Percentiles rank a stretch among this genome's conserved stretches.
Conservation (phyloP, 2,329 filamentous ascomycete species). For the Knufia petricola region DNA sequence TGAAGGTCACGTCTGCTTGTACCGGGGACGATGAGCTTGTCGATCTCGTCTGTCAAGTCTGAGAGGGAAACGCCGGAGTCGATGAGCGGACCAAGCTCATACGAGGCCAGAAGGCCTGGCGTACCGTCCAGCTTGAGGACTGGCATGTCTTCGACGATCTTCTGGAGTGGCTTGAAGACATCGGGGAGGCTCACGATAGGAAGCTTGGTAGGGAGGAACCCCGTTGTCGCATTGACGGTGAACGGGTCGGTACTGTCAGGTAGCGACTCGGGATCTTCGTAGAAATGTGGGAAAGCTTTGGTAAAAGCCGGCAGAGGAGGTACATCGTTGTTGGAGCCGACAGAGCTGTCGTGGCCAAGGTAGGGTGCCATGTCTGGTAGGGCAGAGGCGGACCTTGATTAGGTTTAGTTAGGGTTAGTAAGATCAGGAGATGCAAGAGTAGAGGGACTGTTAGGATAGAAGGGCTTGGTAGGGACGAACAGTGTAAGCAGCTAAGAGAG, state of each 20-base stretch:
- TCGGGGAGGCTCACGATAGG: conserved; percentile 49
- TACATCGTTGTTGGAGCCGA: conserved; percentile 9
- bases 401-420: neutral
- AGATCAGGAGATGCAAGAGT: neutral
- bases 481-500: too few species aligned
- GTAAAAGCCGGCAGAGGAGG: conserved; percentile 29
- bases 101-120: conserved; percentile 66
- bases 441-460: too few species aligned
- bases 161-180: conserved; percentile 64
- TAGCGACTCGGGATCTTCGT: conserved; percentile 34
- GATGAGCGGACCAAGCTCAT: conserved; percentile 65
- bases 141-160: conserved; percentile 66
- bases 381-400: neutral
- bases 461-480: too few species aligned
- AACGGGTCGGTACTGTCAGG: conserved; percentile 37
- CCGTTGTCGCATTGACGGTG: conserved; percentile 38
- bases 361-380: neutral
- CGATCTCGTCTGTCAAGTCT: conserved; percentile 63
- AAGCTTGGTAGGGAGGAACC: conserved; percentile 35
- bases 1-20: conserved; percentile 53
- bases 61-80: conserved; percentile 53
- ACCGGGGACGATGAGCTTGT: conserved; percentile 47
- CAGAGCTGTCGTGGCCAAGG: neutral
- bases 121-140: conserved; percentile 63
- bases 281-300: conserved; percentile 35